Evolutionary conservation across 1,284 basidiomycete species (phyloP), one percentile per base, ranked within the genome.

Genomic region (Puccinia hordei): DNA sequence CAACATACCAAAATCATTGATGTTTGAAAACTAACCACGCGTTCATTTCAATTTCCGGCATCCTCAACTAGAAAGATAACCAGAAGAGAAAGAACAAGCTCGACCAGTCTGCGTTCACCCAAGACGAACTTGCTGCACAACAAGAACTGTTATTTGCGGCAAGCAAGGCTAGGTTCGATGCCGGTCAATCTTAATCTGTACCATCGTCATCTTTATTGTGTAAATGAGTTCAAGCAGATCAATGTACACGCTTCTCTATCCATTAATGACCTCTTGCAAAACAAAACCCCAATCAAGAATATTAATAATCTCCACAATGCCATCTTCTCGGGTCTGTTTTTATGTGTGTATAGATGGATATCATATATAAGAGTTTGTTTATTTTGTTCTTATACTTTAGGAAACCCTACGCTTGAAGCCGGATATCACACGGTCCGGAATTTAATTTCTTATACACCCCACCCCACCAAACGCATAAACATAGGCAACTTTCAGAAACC

Each of bases 101-200:
- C 38, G 81, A 82, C 19, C 72, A 68, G 82, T 94, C 93, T 63
- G 96, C 95, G 38, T 88, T 98, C 87, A 92, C 93, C 17, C 91
- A 94, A 85, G 96, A 95, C 85, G 93, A 99, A 85, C 89, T 98
- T 44, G 88, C 92, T 73, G 90, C 90, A 81, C 90, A 92, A 84
- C 96, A 99, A 87, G 93, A 98, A 86, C 89, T 90, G 82, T 88
- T 99, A 55, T 99, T 99, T 84, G 95, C 94, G 17, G 91, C 91
- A 55, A 94, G 93, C 86, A 91, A 87, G 82, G 89, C 88, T 3
- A 83, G 88, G 38, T 87, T 88, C 66, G 88, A 88, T 33, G 87
- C 87, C 59, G 76, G 76, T 41, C 63, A 78, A 57, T 78, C 76
- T 69, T 78, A 53, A 71, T 17, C 44, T 65, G 30, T 65, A 66